Conservation (phyloP, 495 filamentous ascomycete genomes). For the Ascodesmis nigricans region DNA sequence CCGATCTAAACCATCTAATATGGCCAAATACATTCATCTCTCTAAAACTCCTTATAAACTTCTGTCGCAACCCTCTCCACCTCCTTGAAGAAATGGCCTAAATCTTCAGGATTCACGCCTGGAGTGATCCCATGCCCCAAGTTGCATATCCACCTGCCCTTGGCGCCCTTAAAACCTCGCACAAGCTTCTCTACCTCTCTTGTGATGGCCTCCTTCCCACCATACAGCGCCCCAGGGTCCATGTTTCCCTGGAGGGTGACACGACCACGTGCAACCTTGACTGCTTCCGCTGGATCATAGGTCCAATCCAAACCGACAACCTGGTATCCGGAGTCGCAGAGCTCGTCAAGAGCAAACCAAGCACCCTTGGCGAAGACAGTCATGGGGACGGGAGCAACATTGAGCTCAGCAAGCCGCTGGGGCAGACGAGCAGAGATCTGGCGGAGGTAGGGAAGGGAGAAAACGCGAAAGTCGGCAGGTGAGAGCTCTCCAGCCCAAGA, state of each 20-base stretch:
- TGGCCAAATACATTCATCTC: no score
- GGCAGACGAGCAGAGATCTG: constrained; percentile 66
- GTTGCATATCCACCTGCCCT: constrained; percentile 71
- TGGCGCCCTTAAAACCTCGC: constrained; percentile 66
- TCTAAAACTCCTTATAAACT: constrained; percentile 6
- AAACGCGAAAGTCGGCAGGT: constrained; percentile 55
- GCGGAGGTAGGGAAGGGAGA: constrained; percentile 66
- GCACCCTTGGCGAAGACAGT: constrained; percentile 99
- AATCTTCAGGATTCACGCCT: constrained; percentile 72
- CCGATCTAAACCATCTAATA: no score
- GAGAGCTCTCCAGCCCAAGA: constrained; percentile 93
- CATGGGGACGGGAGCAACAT: constrained; percentile 70
- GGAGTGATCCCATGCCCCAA: constrained; percentile 92
- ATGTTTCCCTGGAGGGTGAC: constrained; percentile 83
- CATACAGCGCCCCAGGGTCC: constrained; percentile 83
- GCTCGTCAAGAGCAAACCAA: constrained; percentile 81
- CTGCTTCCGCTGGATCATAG: constrained; percentile 68
- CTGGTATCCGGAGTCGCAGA: constrained; percentile 75
- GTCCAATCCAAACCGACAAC: constrained; percentile 91
- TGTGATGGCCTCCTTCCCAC: constrained; percentile 56
- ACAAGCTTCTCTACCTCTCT: constrained; percentile 64
- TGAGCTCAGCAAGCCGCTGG: constrained; percentile 43
- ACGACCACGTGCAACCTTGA: constrained; percentile 48
- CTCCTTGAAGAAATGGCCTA: constrained; percentile 85
- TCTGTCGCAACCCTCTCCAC: constrained; percentile 40